phyloP scores from a whole-genome alignment of 805 yeast species.

The Candida maesae region DNA sequence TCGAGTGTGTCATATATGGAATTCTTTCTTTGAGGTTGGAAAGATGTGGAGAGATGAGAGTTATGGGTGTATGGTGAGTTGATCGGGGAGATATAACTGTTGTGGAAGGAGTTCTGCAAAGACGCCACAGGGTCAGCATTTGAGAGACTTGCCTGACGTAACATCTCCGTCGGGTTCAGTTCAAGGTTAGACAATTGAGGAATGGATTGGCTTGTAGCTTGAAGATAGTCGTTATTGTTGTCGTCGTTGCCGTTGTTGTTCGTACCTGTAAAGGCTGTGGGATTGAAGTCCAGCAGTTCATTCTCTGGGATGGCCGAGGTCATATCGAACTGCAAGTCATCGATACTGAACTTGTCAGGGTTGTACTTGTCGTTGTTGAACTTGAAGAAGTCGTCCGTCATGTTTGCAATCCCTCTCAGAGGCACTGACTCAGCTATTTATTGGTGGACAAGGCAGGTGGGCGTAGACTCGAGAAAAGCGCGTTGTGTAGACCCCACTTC shows the following conservation, averaged over 20 bases:
- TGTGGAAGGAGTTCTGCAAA: slow-evolving; percentile 13
- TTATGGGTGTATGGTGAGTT: slow-evolving; percentile 22
- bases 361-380: slow-evolving; percentile 13
- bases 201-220: slow-evolving; percentile 3
- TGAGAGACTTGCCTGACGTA: slow-evolving; percentile 7
- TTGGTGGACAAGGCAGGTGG: neutral
- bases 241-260: slow-evolving; percentile 5
- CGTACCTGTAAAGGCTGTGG: slow-evolving; percentile 14
- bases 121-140: slow-evolving; percentile 5
- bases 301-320: slow-evolving; percentile 28
- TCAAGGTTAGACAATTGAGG: neutral
- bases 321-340: slow-evolving; percentile 26
- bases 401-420: neutral
- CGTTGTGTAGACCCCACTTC: too few species aligned
- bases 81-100: slow-evolving; percentile 19
- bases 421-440: neutral
- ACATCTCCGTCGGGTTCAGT: neutral
- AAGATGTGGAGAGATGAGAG: slow-evolving; percentile 18
- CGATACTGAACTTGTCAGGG: slow-evolving; percentile 18
- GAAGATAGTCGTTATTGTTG: neutral
- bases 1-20: slow-evolving; percentile 26
- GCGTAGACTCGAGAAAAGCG: neutral
- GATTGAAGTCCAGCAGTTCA: slow-evolving; percentile 25
- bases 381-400: slow-evolving; percentile 26
- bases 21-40: slow-evolving; percentile 22